Evolutionary conservation across 495 filamentous ascomycete genomes (phyloP).

Genomic region (Lasiosphaeriaceae sp.): DNA sequence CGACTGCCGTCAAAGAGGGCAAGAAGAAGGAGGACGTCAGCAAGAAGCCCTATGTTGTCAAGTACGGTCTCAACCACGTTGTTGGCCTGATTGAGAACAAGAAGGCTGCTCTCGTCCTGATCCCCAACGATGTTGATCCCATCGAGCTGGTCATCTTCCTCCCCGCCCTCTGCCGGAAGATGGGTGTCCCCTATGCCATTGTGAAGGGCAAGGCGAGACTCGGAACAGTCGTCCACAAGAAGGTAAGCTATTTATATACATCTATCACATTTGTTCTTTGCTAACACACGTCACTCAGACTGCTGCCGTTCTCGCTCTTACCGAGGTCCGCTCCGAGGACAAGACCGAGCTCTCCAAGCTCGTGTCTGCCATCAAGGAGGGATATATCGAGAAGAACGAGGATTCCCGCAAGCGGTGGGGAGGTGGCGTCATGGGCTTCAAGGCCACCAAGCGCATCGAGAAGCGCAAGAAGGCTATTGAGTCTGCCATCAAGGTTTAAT

Average conservation of each 20-base stretch:
- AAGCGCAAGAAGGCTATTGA: constrained; percentile 97
- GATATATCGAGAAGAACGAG: constrained; percentile 94
- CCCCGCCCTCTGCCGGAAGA: constrained; percentile 98
- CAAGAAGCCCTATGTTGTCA: constrained; percentile 99
- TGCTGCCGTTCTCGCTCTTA: constrained; percentile 90
- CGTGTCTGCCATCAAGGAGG: constrained; percentile 94
- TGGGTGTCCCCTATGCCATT: constrained; percentile 98
- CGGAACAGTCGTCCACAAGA: constrained; percentile 99
- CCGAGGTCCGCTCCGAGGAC: constrained; percentile 95
- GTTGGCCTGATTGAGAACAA: constrained; percentile 99
- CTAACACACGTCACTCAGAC: constrained; percentile 56
- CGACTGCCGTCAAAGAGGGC: constrained; percentile 91
- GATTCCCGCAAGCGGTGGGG: constrained; percentile 93
- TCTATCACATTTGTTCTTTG: background rate
- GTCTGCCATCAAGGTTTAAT: constrained; percentile 90
- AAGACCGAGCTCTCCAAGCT: constrained; percentile 97
- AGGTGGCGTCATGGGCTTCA: constrained; percentile 99
- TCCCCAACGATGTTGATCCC: constrained; percentile 99
- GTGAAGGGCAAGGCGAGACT: constrained; percentile 99
- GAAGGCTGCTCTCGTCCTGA: constrained; percentile 96
- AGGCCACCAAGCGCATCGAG: constrained; percentile 87
- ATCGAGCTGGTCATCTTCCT: constrained; percentile 99
- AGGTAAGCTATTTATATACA: constrained; percentile 51
- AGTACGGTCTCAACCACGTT: constrained; percentile 99
- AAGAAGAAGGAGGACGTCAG: constrained; percentile 99